Evolutionary conservation across 257 asterid species (phyloP).

Genomic region (Ehretia macrophylla): DNA sequence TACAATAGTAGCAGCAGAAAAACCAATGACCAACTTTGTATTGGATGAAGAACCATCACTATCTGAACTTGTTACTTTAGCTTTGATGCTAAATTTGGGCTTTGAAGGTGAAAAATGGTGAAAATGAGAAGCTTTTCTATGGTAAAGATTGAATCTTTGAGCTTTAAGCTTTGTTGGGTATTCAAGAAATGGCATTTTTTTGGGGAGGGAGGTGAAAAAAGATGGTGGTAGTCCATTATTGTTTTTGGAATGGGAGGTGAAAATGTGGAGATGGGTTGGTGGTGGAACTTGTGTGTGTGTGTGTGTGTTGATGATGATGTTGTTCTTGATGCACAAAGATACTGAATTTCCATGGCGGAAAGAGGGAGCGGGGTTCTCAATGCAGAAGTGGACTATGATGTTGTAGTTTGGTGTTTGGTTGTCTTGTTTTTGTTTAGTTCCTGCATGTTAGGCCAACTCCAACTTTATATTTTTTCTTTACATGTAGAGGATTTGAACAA

Average conservation of each 20-base stretch:
- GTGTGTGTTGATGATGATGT: background rate
- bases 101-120: background rate
- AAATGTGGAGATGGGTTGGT: background rate
- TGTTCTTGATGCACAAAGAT: background rate
- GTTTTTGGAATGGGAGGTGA: background rate
- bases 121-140: slow-evolving; percentile 2
- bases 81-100: slow-evolving; percentile 9
- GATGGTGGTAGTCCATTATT: background rate
- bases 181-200: background rate
- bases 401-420: too few relatives aligned
- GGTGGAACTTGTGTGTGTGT: too few relatives aligned
- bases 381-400: too few relatives aligned
- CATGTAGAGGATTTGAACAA: too few relatives aligned
- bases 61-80: slow-evolving; percentile 2
- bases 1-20: slow-evolving; percentile 48
- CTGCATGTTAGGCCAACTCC: too few relatives aligned
- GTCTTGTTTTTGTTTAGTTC: too few relatives aligned
- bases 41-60: slow-evolving; percentile 19
- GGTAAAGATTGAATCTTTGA: slow-evolving; percentile 2
- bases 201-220: background rate
- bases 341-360: background rate
- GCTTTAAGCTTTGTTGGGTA: background rate
- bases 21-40: slow-evolving; percentile 28
- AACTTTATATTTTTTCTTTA: too few relatives aligned
- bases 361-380: too few relatives aligned